Evolutionary conservation across 768 basidiomycete species (phyloP).

Genomic region (Xerocomellus intermedius): DNA sequence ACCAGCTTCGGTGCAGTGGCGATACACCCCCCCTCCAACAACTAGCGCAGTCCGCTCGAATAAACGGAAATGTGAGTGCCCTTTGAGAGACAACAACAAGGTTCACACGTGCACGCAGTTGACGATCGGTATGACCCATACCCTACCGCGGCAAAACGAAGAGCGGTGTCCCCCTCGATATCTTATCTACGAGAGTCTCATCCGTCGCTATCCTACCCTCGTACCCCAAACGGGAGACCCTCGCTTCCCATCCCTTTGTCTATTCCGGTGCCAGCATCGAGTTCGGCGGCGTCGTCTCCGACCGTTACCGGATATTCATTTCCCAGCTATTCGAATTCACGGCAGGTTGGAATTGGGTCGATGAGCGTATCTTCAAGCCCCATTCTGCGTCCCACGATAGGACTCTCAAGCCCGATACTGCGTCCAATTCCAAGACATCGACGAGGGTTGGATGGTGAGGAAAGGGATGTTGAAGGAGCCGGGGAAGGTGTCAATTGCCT

Average conservation of each 20-base stretch:
- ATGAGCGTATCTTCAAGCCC: constrained; percentile 69
- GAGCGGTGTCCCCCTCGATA: constrained; percentile 80
- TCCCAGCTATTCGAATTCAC: constrained; percentile 38
- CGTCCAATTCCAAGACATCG: constrained; percentile 61
- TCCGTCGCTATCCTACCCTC: constrained; percentile 43
- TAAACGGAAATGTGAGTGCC: constrained; percentile 69
- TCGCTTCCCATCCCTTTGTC: constrained; percentile 68
- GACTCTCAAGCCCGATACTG: constrained; percentile 74
- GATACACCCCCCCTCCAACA: constrained; percentile 80
- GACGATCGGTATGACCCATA: constrained; percentile 88
- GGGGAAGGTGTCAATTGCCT: constrained; percentile 74
- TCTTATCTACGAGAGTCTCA: constrained; percentile 64
- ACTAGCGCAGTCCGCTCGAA: constrained; percentile 74
- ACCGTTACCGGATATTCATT: constrained; percentile 55
- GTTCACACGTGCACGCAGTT: constrained; percentile 41
- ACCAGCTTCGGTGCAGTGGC: constrained; percentile 62
- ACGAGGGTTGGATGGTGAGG: constrained; percentile 54
- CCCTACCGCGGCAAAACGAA: constrained; percentile 71
- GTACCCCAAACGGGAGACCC: constrained; percentile 52
- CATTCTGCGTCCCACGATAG: constrained; percentile 66
- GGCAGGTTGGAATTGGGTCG: constrained; percentile 38
- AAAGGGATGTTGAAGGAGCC: constrained; percentile 73
- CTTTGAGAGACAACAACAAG: background rate
- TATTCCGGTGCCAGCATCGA: constrained; percentile 54
- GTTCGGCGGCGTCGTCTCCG: constrained; percentile 72